These are phyloP conservation scores for Saturnispora diversa DNA, from an alignment of 805 yeast species.

Conservation along the genomic window DNA sequence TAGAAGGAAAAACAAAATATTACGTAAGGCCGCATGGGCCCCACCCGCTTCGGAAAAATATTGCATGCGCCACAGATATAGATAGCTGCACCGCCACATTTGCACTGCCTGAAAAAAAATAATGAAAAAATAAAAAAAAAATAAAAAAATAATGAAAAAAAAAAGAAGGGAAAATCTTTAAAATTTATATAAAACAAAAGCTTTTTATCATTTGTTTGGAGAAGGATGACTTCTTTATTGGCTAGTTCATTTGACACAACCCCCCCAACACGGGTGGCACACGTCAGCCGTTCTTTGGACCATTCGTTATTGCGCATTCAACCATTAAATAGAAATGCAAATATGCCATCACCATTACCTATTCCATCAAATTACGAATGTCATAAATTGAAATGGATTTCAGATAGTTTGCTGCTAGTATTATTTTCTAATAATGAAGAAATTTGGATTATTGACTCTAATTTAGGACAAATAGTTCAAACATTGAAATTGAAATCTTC, in stretches of 20 bases:
- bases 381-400: slow-evolving; percentile 4
- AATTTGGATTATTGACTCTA: slow-evolving; percentile 6
- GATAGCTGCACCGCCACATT: too few relatives aligned
- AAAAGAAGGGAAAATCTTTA: slow-evolving; percentile 1
- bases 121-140: too few relatives aligned
- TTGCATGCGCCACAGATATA: too few relatives aligned
- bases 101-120: too few relatives aligned
- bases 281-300: slow-evolving; percentile 11
- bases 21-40: too few relatives aligned
- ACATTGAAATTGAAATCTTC: not conserved
- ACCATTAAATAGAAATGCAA: slow-evolving; percentile 1
- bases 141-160: too few relatives aligned
- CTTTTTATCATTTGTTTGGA: not conserved
- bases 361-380: slow-evolving; percentile 3
- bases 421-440: slow-evolving; percentile 4
- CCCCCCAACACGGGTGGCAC: slow-evolving; percentile 8
- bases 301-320: slow-evolving; percentile 11
- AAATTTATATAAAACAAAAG: not conserved
- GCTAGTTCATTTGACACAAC: slow-evolving; percentile 6
- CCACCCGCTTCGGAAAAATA: not conserved
- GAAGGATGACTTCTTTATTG: slow-evolving; percentile 4
- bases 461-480: slow-evolving; percentile 1
- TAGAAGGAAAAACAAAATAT: not conserved
- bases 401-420: not conserved
- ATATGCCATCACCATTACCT: slow-evolving; percentile 1